Evolutionary conservation across 163 green algal species (phyloP).

Genomic region (Scenedesmus sp.): DNA sequence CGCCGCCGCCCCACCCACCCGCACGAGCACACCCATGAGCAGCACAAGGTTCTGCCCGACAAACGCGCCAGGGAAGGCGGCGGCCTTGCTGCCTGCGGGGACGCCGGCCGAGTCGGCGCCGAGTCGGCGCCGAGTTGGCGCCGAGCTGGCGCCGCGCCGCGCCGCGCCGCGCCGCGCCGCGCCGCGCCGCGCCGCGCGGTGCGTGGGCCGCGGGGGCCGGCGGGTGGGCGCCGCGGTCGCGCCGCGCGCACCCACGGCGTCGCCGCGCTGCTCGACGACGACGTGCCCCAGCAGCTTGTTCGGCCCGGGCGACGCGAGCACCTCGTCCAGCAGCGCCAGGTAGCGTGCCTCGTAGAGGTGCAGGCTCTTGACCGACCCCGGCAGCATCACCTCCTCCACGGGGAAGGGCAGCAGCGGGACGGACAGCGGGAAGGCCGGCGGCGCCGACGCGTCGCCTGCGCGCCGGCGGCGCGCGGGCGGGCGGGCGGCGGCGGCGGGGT

Average conservation of each 20-base stretch:
- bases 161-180: no score
- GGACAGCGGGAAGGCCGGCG: slow-evolving; percentile 9
- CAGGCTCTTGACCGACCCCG: slow-evolving; percentile 40
- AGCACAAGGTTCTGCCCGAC: slow-evolving; percentile 32
- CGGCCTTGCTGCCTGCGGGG: slow-evolving; percentile 3
- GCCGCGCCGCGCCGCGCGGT: no score
- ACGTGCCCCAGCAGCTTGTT: slow-evolving; percentile 34
- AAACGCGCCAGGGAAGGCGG: slow-evolving; percentile 12
- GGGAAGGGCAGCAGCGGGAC: slow-evolving; percentile 43
- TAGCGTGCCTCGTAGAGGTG: slow-evolving; percentile 46
- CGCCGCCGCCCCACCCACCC: slow-evolving; percentile 1
- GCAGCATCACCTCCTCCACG: slow-evolving; percentile 24
- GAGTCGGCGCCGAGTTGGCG: no score
- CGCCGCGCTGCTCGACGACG: slow-evolving; percentile 28
- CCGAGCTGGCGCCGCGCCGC: no score
- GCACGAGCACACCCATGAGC: slow-evolving; percentile 27
- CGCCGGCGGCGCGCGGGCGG: no score
- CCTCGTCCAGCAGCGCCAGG: slow-evolving; percentile 35
- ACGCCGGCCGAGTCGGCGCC: no score
- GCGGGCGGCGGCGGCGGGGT: no score
- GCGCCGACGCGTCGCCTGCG: slow-evolving; percentile 6
- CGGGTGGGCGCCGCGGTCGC: no score
- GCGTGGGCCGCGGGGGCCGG: no score
- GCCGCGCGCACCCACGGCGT: no score
- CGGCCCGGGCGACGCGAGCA: neutral